A percentile compares a stretch with the other conserved stretches of the same genome.
Conservation (phyloP, 257 asterid genomes). For the Ocimum tenuiflorum region DNA sequence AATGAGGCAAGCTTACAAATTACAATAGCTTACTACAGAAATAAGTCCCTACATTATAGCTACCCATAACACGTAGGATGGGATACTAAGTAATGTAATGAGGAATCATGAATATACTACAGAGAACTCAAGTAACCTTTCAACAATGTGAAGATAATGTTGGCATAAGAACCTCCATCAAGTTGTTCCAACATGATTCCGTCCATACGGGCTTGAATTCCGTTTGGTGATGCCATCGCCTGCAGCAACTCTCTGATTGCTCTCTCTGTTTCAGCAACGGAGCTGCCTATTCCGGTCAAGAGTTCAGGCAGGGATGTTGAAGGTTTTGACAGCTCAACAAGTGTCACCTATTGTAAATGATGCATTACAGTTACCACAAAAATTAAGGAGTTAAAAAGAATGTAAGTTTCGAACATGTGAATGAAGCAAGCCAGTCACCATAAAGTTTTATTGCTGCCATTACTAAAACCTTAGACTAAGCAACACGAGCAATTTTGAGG, state of each 20-base stretch:
- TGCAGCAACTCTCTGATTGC: conserved; percentile 44
- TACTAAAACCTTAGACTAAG: neutral
- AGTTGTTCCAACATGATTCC: conserved; percentile 57
- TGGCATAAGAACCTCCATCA: conserved; percentile 45
- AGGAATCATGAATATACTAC: neutral
- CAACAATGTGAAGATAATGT: conserved; percentile 34
- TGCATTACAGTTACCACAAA: neutral
- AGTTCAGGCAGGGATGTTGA: conserved; percentile 59
- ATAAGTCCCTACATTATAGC: neutral
- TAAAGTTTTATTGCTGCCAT: neutral
- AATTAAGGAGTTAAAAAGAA: neutral
- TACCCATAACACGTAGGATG: neutral
- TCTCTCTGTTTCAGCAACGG: conserved; percentile 52
- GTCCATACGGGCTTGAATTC: conserved; percentile 83
- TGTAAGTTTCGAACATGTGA: neutral
- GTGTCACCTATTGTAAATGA: conserved; percentile 49
- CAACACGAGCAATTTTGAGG: neutral
- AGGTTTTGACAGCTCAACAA: conserved; percentile 77
- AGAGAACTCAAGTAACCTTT: conserved; percentile 50
- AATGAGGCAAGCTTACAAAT: neutral
- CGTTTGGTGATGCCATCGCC: conserved; percentile 45
- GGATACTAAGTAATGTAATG: neutral
- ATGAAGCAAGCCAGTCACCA: neutral
- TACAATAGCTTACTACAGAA: neutral
- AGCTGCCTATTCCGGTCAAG: conserved; percentile 49